These are phyloP conservation scores for Pleurotus sapidus DNA, from an alignment of 768 basidiomycete species.

Conservation along the genomic window DNA sequence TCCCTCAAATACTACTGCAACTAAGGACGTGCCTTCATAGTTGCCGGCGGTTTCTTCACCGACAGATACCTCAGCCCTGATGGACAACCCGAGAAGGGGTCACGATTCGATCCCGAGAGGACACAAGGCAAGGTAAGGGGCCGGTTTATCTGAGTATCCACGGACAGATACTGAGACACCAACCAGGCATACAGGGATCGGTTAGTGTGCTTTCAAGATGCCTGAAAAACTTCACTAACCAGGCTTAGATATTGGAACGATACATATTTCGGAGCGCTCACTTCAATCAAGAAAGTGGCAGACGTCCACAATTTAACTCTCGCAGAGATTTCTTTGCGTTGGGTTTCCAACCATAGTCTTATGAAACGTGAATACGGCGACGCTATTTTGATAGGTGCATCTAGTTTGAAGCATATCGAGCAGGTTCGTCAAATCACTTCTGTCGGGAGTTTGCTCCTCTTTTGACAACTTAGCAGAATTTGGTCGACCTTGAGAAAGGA, in stretches of 20 bases:
- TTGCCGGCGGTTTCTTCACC: constrained; percentile 59
- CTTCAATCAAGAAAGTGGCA: constrained; percentile 38
- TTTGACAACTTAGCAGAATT: constrained; percentile 27
- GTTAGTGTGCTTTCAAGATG: neutral
- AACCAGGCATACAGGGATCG: neutral
- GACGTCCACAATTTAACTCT: constrained; percentile 44
- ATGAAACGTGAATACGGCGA: constrained; percentile 47
- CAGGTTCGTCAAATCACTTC: constrained; percentile 25
- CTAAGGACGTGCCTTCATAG: constrained; percentile 19
- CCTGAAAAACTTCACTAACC: neutral
- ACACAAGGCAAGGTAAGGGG: constrained; percentile 40
- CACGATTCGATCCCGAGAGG: constrained; percentile 51
- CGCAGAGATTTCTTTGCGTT: constrained; percentile 57
- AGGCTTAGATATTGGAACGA: constrained; percentile 50
- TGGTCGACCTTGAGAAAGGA: constrained; percentile 52
- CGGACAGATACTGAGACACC: neutral
- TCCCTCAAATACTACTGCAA: neutral
- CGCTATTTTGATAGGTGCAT: constrained; percentile 62
- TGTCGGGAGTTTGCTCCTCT: neutral
- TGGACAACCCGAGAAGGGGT: constrained; percentile 43
- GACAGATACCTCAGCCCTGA: constrained; percentile 43
- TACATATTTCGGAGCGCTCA: constrained; percentile 47
- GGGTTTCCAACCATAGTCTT: constrained; percentile 56
- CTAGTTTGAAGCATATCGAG: constrained; percentile 53
- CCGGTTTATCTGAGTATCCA: neutral